These are phyloP conservation scores for Lathyrus oleraceus DNA, from an alignment of 306 rosid genomes.

Conservation along the genomic window DNA sequence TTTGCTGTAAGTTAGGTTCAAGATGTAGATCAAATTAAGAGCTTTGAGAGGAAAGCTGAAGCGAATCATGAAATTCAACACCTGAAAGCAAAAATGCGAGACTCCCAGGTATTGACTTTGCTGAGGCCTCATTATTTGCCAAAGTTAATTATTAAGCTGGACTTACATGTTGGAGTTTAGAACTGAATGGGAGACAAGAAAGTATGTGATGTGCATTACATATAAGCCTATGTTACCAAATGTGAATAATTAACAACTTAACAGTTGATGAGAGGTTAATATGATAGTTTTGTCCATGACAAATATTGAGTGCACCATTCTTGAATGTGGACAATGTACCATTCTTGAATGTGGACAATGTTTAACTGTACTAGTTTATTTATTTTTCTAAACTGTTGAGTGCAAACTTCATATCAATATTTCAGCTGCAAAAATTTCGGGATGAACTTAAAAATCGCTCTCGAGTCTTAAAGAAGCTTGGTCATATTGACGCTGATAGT, in stretches of 20 bases:
- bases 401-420: not conserved
- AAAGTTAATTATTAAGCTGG: constrained; percentile 18
- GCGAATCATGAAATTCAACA: constrained; percentile 93
- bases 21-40: constrained; percentile 78
- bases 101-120: constrained; percentile 75
- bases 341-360: not conserved
- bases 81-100: constrained; percentile 91
- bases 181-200: constrained; percentile 19
- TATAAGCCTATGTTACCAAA: not conserved
- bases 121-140: constrained; percentile 20
- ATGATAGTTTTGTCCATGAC: not conserved
- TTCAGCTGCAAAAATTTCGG: constrained; percentile 91
- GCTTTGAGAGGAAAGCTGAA: constrained; percentile 95
- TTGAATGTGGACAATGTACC: not conserved
- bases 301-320: not conserved
- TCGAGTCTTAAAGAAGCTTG: constrained; percentile 91
- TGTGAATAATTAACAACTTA: not conserved
- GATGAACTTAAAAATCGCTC: constrained; percentile 92
- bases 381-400: not conserved
- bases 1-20: constrained; percentile 55
- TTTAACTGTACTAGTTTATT: not conserved
- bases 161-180: constrained; percentile 5
- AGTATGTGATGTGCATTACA: constrained; percentile 4
- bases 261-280: constrained; percentile 26
- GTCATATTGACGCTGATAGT: constrained; percentile 89